Base-by-base conservation (phyloP, 768 basidiomycete genomes). In the Lactarius sanguifluus region DNA sequence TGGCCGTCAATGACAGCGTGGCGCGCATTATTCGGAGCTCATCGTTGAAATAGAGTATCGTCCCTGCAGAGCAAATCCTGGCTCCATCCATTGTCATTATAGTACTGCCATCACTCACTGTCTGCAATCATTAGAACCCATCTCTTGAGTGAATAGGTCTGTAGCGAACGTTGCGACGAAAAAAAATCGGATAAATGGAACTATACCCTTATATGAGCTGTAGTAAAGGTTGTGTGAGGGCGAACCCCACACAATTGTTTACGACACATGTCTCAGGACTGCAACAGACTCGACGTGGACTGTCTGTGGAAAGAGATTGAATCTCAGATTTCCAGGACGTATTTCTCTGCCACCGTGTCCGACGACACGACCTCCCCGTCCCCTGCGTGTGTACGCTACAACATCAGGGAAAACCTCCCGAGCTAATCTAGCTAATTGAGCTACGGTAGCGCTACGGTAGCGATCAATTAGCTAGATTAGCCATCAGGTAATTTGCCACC, bases 281-380 rank as follows among this genome's bases (percentile, higher is more conserved):
- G 88, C 75, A 61, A n/a, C 75, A 13, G 32, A 72, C n/a, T 62
- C 61, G n/a, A 66, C 61, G 10, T 66, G 65, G 10, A 61, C 60
- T 0, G 94, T 96, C 81, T 98, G 95, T 9, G 96, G 94, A 79
- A 98, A 99, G 62, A 99, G 73, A 79, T 98, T 95, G 38, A 94
- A 94, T 32, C 66, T 90, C 76, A 71, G 68, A 83, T 81, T 34
- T 34, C 32, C 32, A 9, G 32, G 32, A 34, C 32, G 77, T 97
- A 99, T 71, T 76, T 78, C 50, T 23, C 50, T 23, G 12, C 23
- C 23, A 13, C 50, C 13, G 50, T 23, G 13, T 70, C 78, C 67
- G 81, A 82, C 73, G 70, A 64, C 50, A 88, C 40, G 41, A 97
- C 84, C 76, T 80, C 83, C 18, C 92, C 81, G 76, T 97, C 95